Evolutionary conservation across 73 alveolate species (phyloP).

Genomic region (Effrenium voratum): DNA sequence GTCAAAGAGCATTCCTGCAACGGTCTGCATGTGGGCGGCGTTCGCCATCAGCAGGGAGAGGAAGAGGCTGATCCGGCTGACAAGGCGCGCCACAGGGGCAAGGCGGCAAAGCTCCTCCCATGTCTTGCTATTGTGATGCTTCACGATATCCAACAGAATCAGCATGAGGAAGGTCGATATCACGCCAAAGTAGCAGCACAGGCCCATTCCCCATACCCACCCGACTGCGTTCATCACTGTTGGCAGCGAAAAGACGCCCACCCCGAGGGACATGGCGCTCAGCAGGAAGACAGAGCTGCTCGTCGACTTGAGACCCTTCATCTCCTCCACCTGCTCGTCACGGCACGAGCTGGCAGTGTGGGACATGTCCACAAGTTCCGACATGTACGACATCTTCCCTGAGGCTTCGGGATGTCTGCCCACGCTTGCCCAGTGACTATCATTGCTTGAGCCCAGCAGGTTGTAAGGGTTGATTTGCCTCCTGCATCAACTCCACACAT

Average conservation of each 20-base stretch:
- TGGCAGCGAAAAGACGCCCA: conserved; percentile 2
- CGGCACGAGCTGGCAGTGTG: no score
- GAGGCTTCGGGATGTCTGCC: no score
- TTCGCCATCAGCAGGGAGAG: neutral
- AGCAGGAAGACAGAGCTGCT: no score
- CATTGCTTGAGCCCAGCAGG: no score
- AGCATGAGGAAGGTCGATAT: neutral
- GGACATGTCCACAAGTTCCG: no score
- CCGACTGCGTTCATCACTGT: neutral
- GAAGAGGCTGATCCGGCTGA: neutral
- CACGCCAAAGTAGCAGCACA: conserved; percentile 9
- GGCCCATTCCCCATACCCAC: conserved; percentile 8
- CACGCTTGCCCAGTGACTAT: no score
- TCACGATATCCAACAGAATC: neutral
- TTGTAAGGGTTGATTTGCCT: no score
- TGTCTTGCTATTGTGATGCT: neutral
- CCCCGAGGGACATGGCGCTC: conserved; percentile 14
- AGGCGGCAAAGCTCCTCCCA: neutral
- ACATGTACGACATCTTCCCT: no score
- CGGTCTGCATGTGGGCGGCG: conserved; percentile 21
- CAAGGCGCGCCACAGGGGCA: neutral
- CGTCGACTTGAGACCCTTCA: no score
- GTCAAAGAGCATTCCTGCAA: conserved; percentile 4
- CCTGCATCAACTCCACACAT: no score
- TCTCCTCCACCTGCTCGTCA: no score